Base-by-base conservation (phyloP, 345 rosid species). In the Brassica nigra region DNA sequence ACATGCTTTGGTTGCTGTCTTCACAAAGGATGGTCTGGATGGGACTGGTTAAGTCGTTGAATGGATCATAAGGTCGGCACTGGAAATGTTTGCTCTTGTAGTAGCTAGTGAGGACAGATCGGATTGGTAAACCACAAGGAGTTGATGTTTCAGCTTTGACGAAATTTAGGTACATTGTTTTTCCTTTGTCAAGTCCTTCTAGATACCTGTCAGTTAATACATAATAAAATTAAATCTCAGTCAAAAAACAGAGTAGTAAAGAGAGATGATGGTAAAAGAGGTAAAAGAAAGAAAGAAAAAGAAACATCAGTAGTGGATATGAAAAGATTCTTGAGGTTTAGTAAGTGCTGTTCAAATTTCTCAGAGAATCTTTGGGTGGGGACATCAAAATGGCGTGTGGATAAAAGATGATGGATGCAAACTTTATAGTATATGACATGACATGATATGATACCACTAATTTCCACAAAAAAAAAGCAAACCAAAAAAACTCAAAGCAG, bases 1-100 rank as follows among this genome's bases (percentile, higher is more conserved):
- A 92, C 97, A 94, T 90, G 84, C 98, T 94, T 81, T 94, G 98
- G 87, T 88, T 92, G 87, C 89, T 84, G 82, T 94, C 97, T 31
- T 87, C 84, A 83, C 98, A 94, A 76, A 90, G 81, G 83, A 92
- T 92, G 63, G 92, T 75, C 83, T 89, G 91, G 70, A 92, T 90
- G 2, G 98, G 98, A 74, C 97, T 94, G 39, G 98, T 92, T 74
- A 85, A 84, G 52, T 90, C 84, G 62, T 88, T 92, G 86, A 86
- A 94, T 59, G 89, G 84, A 81, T 94, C 93, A 31, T 87, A 88
- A 23, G 93, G 90, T 61, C 95, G 80, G 72, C 88, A 86, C 75
- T 83, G 87, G 89, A 94, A 94, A 85, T 88, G 88, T 30, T 71
- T 77, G 85, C 97, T 94, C 86, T 90, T 94, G 85, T 92, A 94